Conservation (phyloP, 2,329 filamentous ascomycete genomes). For the Gaeumannomyces tritici region DNA sequence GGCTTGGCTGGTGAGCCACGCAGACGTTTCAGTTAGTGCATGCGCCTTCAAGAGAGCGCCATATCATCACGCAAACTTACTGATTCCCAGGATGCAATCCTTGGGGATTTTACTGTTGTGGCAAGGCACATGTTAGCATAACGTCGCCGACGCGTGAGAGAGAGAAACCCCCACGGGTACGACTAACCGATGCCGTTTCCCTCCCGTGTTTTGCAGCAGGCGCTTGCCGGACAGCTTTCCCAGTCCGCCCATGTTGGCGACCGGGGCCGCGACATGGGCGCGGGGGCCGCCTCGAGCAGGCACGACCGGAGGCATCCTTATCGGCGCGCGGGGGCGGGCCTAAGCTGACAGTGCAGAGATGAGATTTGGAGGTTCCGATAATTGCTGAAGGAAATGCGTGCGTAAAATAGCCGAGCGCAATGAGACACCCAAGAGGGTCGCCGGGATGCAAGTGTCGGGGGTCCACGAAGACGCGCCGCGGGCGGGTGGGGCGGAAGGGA, state of each 20-base stretch:
- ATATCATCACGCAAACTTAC: slow-evolving; percentile 23
- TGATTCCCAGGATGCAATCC: slow-evolving; percentile 40
- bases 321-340: too few relatives aligned
- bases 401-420: too few relatives aligned
- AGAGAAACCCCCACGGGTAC: not conserved
- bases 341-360: too few relatives aligned
- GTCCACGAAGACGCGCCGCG: not conserved
- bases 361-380: too few relatives aligned
- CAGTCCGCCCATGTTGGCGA: not conserved
- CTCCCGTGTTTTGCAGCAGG: slow-evolving; percentile 2
- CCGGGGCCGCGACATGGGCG: not conserved
- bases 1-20: slow-evolving; percentile 33
- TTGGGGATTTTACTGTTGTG: slow-evolving; percentile 33
- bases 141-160: not conserved
- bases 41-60: slow-evolving; percentile 2
- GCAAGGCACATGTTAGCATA: not conserved
- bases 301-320: slow-evolving; percentile 1
- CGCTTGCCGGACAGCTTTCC: slow-evolving; percentile 3
- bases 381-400: too few relatives aligned
- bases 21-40: not conserved
- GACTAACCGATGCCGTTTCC: slow-evolving; percentile 18
- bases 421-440: too few relatives aligned
- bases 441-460: too few relatives aligned
- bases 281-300: not conserved
- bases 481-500: not conserved